Evolutionary conservation across 169 alveolate species (phyloP), one percentile per base, ranked within the genome.

Genomic region (Plasmodium gallinaceum): DNA sequence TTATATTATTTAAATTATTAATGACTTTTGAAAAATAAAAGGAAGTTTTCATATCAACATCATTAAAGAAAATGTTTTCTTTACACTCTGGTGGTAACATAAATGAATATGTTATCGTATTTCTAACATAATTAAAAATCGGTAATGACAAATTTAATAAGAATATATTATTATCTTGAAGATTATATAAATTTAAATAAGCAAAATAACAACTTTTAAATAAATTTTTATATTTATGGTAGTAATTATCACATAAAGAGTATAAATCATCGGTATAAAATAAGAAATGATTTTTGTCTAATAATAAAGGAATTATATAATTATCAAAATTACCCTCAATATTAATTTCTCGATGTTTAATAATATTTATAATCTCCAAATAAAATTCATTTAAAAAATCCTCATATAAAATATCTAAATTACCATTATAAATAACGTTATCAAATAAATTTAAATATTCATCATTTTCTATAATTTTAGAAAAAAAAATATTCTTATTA

Each of bases 311-410:
- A 0, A 43, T 24, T 9, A 65, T n/a, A 57, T 48, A 78, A 58
- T 78, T 78, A 5, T 78, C 26, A 14, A 78, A 64, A 57, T 78
- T 78, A 16, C 71, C 89, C 64, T 57, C 89, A 22, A 65, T 48
- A 3, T 5, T 2, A 7, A 64, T 45, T 14, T 78, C 72, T 37
- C 32, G 64, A 69, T 78, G 78, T 24, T 65, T 78, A 9, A 78
- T 64, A 14, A 78, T 52, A 45, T 43, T 65, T 6, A 78, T 45
- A 14, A 78, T 78, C 0, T 78, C 64, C 46, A 78, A 22, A 43
- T 78, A 58, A 57, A 26, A 66, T 5, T 78, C 71, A n/a, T 65
- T 52, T 2, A 52, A 4, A 70, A 78, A 78, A 14, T 51, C 39
- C 0, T 78, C 70, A 43, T 78, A 78, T 12, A 78, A 43, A 2